These are phyloP conservation scores for Populus ilicifolia DNA, from an alignment of 345 rosid species.

Conservation along the genomic window DNA sequence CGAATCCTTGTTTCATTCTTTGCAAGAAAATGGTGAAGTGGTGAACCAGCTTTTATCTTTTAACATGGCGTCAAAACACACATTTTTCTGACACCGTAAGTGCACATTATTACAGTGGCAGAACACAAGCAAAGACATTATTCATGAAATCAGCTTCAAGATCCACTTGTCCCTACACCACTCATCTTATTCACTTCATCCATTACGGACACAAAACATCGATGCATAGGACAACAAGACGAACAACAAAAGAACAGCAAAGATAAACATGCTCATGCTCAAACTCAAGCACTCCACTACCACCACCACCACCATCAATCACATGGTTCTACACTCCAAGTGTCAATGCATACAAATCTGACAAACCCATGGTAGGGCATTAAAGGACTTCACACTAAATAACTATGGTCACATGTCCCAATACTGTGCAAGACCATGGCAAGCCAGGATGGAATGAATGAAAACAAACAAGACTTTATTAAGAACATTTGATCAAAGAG, in stretches of 20 bases:
- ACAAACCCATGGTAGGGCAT: not conserved
- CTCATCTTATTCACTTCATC: conserved; percentile 2
- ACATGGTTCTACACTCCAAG: not conserved
- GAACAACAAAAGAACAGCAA: not conserved
- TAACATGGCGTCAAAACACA: not conserved
- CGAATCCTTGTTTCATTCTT: not conserved
- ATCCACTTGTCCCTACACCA: conserved; percentile 3
- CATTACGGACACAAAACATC: conserved; percentile 6
- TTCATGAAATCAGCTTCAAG: not conserved
- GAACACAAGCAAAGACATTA: not conserved
- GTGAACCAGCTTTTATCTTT: not conserved
- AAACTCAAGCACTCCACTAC: not conserved
- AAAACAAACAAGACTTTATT: not conserved
- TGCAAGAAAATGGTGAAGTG: not conserved
- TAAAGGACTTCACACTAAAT: not conserved
- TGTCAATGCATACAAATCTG: not conserved
- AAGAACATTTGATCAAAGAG: not conserved
- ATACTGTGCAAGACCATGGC: not conserved
- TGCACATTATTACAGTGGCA: not conserved
- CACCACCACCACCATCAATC: not conserved
- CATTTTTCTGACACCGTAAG: not conserved
- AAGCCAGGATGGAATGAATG: not conserved
- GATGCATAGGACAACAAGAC: not conserved
- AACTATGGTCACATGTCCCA: not conserved
- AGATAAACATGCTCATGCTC: not conserved